Evolutionary conservation across 2,329 filamentous ascomycete genomes (phyloP).

Genomic region (Apiospora malaysiana): DNA sequence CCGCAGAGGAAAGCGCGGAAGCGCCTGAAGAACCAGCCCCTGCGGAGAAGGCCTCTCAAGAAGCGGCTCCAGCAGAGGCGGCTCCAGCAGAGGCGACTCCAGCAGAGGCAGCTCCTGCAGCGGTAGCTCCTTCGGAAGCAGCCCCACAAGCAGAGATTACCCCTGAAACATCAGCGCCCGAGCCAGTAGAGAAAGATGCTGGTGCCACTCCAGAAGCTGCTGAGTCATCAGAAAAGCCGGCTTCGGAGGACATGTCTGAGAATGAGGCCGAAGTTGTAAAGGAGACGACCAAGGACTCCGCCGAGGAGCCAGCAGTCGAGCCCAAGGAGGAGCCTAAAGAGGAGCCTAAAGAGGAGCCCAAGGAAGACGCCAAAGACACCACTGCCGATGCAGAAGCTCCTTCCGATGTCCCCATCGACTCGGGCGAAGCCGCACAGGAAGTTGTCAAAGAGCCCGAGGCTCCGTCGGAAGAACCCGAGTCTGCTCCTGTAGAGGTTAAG

Average conservation of each 20-base stretch:
- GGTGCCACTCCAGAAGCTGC: slow-evolving; percentile 5
- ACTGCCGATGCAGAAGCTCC: neutral
- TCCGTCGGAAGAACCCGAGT: neutral
- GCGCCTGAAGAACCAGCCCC: neutral
- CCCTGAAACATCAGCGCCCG: slow-evolving; percentile 5
- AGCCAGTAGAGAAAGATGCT: slow-evolving; percentile 6
- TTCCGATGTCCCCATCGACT: neutral
- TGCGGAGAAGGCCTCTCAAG: neutral
- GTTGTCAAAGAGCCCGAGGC: neutral
- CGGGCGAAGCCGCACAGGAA: neutral
- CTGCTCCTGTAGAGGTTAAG: neutral
- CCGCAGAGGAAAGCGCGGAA: neutral
- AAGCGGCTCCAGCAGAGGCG: neutral
- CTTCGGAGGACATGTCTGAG: neutral
- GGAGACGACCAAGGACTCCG: slow-evolving; percentile 13
- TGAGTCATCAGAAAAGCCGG: neutral
- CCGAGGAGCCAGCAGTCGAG: slow-evolving; percentile 16
- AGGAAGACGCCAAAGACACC: neutral
- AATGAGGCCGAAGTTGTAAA: neutral
- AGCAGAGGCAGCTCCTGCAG: neutral
- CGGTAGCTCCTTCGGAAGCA: neutral
- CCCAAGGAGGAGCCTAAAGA: slow-evolving; percentile 16
- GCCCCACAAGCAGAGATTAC: neutral
- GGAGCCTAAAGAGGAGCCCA: slow-evolving; percentile 20
- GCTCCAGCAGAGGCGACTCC: neutral